These are phyloP conservation scores for Blastocystis sp. DNA, from an alignment of 352 stramenopile species.

Conservation along the genomic window DNA sequence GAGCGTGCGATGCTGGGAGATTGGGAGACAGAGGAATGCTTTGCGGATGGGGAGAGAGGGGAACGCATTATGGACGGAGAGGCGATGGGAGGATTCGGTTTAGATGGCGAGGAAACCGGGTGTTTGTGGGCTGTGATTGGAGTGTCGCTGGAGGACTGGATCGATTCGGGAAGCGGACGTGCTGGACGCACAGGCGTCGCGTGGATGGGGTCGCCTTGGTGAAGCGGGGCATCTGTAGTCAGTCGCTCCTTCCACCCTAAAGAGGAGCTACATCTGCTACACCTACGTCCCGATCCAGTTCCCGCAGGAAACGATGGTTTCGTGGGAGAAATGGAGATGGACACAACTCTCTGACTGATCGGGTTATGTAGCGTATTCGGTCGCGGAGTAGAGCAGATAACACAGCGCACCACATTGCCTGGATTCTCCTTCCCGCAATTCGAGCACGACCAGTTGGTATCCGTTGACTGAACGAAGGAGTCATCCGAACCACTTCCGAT, in stretches of 20 bases:
- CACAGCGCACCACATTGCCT: neutral
- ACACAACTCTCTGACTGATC: neutral
- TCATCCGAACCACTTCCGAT: neutral
- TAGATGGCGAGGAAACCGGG: neutral
- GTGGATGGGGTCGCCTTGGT: too few relatives aligned
- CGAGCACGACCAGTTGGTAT: neutral
- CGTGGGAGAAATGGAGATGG: neutral
- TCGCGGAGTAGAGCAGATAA: slow-evolving; percentile 5
- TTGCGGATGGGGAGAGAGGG: neutral
- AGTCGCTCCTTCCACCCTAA: neutral
- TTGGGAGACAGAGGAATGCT: neutral
- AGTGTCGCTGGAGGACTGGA: too few relatives aligned
- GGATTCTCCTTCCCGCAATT: neutral
- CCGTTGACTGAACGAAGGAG: too few relatives aligned
- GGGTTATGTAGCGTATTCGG: neutral
- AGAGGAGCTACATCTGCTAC: neutral
- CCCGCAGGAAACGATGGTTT: neutral
- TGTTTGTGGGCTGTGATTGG: too few relatives aligned
- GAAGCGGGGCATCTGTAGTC: too few relatives aligned
- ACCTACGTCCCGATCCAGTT: neutral
- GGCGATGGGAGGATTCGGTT: neutral
- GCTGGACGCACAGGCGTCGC: too few relatives aligned
- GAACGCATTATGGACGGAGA: neutral
- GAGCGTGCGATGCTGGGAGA: neutral
- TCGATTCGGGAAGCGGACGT: too few relatives aligned